These are phyloP conservation scores for Sergeia podlipaevii DNA, from an alignment of 208 protist genomes.

Conservation along the genomic window DNA sequence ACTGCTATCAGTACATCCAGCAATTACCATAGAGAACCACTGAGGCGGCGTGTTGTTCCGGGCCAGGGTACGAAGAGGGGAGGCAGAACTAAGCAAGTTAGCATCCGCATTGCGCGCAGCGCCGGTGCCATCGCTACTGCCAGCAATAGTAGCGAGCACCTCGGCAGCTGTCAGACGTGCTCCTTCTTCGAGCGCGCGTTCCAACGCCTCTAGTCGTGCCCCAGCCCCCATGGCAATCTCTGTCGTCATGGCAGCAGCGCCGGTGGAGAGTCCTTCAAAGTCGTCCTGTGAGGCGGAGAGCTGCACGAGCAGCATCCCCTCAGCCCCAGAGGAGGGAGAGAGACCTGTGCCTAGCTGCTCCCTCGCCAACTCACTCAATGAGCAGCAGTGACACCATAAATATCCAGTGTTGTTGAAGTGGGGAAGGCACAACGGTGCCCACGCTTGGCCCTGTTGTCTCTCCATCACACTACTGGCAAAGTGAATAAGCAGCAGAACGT, in stretches of 20 bases:
- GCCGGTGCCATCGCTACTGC: too few relatives aligned
- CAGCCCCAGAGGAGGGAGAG: conserved; percentile 7
- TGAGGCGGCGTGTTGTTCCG: too few relatives aligned
- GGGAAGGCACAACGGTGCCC: conserved; percentile 74
- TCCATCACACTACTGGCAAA: conserved; percentile 40
- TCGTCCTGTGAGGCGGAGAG: conserved; percentile 33
- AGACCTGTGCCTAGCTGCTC: neutral
- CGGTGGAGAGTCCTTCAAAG: conserved; percentile 18
- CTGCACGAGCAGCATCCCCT: conserved; percentile 41
- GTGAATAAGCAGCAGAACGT: conserved; percentile 56
- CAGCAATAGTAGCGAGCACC: too few relatives aligned
- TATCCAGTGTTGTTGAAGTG: conserved; percentile 70
- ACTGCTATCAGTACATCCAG: too few relatives aligned
- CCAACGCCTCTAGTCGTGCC: too few relatives aligned
- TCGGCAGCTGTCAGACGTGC: too few relatives aligned
- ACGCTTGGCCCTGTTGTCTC: conserved; percentile 54
- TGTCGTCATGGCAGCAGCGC: neutral
- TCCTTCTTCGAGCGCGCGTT: too few relatives aligned
- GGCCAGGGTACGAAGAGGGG: too few relatives aligned
- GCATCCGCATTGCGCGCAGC: too few relatives aligned
- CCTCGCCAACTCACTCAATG: neutral
- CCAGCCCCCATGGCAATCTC: too few relatives aligned
- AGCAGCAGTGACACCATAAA: conserved; percentile 69
- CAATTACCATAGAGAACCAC: too few relatives aligned
- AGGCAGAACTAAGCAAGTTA: too few relatives aligned